These are phyloP conservation scores for Botrytis fragariae DNA, from an alignment of 2,329 filamentous ascomycete species.

Conservation along the genomic window DNA sequence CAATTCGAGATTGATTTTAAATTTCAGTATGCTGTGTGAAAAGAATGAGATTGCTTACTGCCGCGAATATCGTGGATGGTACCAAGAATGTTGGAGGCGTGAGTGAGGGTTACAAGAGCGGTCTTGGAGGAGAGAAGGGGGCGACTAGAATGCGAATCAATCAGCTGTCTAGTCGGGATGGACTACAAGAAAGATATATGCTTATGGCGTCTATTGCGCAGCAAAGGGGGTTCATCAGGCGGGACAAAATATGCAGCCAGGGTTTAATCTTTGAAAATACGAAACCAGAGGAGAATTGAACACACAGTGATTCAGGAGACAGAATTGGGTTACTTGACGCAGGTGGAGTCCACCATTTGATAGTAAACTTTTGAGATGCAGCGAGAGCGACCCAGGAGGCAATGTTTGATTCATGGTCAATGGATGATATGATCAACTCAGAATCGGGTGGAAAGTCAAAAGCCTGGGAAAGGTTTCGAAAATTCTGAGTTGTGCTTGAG, in stretches of 20 bases:
- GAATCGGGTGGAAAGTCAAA: constrained; percentile 54
- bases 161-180: background rate
- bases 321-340: constrained; percentile 43
- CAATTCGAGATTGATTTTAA: background rate
- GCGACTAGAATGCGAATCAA: background rate
- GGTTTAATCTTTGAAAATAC: background rate
- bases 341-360: constrained; percentile 68
- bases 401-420: constrained; percentile 79
- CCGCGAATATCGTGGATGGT: constrained; percentile 62
- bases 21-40: background rate
- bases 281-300: background rate
- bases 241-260: background rate
- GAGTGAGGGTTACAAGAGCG: constrained; percentile 69
- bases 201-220: background rate
- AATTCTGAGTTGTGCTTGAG: constrained; percentile 71
- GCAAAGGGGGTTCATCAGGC: background rate
- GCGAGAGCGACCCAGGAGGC: constrained; percentile 71
- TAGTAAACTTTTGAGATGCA: constrained; percentile 52
- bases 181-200: background rate
- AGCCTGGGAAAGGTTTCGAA: constrained; percentile 65
- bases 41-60: background rate
- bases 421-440: constrained; percentile 66
- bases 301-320: constrained; percentile 14
- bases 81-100: constrained; percentile 71
- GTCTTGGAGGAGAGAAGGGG: constrained; percentile 61